These are phyloP conservation scores for Asterophora parasitica DNA, from an alignment of 768 basidiomycete genomes.

Conservation along the genomic window DNA sequence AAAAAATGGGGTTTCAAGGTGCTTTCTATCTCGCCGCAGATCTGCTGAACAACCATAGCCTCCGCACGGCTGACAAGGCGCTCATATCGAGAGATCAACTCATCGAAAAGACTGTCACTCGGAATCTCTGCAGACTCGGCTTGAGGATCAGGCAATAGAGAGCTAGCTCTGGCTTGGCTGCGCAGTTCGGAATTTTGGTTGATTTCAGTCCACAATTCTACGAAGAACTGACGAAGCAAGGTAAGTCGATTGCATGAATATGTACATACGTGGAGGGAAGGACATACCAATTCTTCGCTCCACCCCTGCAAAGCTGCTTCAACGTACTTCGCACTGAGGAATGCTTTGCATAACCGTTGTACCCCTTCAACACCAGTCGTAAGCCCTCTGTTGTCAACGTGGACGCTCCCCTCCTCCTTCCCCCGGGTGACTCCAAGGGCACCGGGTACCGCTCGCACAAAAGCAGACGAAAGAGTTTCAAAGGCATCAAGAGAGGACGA, in stretches of 20 bases:
- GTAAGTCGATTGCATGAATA: not conserved
- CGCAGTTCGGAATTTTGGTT: constrained; percentile 55
- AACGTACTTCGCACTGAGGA: constrained; percentile 76
- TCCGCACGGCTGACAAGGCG: constrained; percentile 67
- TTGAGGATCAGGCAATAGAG: constrained; percentile 46
- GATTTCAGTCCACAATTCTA: constrained; percentile 86
- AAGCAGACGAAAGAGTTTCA: constrained; percentile 82
- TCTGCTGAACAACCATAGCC: constrained; percentile 80
- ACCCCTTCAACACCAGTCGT: constrained; percentile 84
- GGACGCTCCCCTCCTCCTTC: constrained; percentile 34
- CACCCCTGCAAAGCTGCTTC: constrained; percentile 66
- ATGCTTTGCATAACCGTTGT: constrained; percentile 79
- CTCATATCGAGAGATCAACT: constrained; percentile 61
- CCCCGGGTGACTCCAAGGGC: constrained; percentile 61
- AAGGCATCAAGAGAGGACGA: constrained; percentile 88
- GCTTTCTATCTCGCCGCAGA: constrained; percentile 76
- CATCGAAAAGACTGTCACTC: constrained; percentile 75
- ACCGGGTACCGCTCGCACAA: constrained; percentile 90
- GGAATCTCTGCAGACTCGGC: constrained; percentile 29
- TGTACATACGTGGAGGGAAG: constrained; percentile 4
- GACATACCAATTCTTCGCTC: constrained; percentile 84
- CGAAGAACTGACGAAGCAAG: constrained; percentile 64
- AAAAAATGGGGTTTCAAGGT: constrained; percentile 72
- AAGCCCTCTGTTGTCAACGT: constrained; percentile 56
- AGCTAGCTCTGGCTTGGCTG: constrained; percentile 41